Evolutionary conservation across 495 filamentous ascomycete genomes (phyloP).

Genomic region (Elasticomyces elasticus): DNA sequence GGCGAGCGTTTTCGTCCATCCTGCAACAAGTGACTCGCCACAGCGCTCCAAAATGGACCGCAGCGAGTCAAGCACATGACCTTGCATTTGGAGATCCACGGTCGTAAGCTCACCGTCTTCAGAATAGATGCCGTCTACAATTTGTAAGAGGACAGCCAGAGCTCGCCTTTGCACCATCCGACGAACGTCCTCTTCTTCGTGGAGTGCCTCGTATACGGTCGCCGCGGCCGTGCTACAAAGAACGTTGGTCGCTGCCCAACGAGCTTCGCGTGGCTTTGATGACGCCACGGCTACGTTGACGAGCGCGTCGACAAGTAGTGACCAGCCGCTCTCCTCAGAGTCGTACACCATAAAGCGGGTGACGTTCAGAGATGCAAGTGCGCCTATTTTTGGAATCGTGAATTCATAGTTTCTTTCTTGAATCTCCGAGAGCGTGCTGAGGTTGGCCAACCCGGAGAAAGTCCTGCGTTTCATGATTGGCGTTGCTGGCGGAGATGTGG

Average conservation of each 20-base stretch:
- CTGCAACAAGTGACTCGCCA: slow-evolving; percentile 68
- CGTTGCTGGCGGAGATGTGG: slow-evolving; percentile 20
- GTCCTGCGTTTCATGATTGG: slow-evolving; percentile 38
- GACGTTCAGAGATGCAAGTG: slow-evolving; percentile 70
- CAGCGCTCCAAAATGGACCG: slow-evolving; percentile 77
- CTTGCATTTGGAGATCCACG: slow-evolving; percentile 72
- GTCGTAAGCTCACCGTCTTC: slow-evolving; percentile 41
- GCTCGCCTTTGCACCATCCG: slow-evolving; percentile 58
- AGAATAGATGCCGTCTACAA: slow-evolving; percentile 42
- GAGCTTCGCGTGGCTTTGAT: slow-evolving; percentile 63
- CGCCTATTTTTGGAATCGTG: slow-evolving; percentile 70
- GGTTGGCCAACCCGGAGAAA: slow-evolving; percentile 37
- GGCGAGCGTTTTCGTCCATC: slow-evolving; percentile 78
- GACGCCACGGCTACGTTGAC: slow-evolving; percentile 55
- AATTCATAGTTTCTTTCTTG: slow-evolving; percentile 59
- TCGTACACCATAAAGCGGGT: slow-evolving; percentile 57
- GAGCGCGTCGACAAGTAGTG: slow-evolving; percentile 56
- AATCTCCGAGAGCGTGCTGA: slow-evolving; percentile 29
- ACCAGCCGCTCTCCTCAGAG: slow-evolving; percentile 62
- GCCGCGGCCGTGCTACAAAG: slow-evolving; percentile 36
- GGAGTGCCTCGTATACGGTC: slow-evolving; percentile 23
- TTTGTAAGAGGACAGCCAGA: slow-evolving; percentile 54
- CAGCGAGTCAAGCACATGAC: slow-evolving; percentile 67
- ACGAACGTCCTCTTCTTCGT: slow-evolving; percentile 37
- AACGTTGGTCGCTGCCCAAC: slow-evolving; percentile 55